Evolutionary conservation across 495 filamentous ascomycete genomes (phyloP).

Genomic region (Hypoxylon perforatum): DNA sequence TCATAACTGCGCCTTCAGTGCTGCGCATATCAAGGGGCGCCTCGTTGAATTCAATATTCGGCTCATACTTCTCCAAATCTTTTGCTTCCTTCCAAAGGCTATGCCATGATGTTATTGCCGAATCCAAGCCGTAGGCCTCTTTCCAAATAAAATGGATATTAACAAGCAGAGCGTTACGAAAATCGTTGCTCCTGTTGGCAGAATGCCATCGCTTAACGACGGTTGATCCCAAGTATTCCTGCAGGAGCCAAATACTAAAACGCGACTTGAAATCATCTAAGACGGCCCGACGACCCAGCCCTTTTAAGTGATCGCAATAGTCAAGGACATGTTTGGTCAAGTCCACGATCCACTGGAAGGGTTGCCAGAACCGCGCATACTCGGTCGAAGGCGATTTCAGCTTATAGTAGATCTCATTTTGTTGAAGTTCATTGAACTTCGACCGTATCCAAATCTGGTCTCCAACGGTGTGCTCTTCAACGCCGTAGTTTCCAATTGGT

Average conservation of each 20-base stretch:
- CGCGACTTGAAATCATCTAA: slow-evolving; percentile 63
- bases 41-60: slow-evolving; percentile 18
- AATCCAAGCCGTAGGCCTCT: slow-evolving; percentile 61
- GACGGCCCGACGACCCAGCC: slow-evolving; percentile 47
- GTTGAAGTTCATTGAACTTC: slow-evolving; percentile 33
- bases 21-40: neutral
- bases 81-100: slow-evolving; percentile 31
- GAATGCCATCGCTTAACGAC: slow-evolving; percentile 62
- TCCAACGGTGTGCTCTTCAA: slow-evolving; percentile 55
- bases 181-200: slow-evolving; percentile 62
- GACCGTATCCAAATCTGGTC: slow-evolving; percentile 73
- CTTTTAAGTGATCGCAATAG: slow-evolving; percentile 56
- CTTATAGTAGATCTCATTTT: slow-evolving; percentile 68
- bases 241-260: slow-evolving; percentile 66
- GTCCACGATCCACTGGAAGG: slow-evolving; percentile 74
- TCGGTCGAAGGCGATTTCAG: slow-evolving; percentile 63
- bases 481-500: slow-evolving; percentile 74
- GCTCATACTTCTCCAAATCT: slow-evolving; percentile 25
- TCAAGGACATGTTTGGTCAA: slow-evolving; percentile 76
- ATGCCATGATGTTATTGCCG: slow-evolving; percentile 28
- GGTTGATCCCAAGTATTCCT: slow-evolving; percentile 49
- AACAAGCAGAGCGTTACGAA: slow-evolving; percentile 63
- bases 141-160: slow-evolving; percentile 73
- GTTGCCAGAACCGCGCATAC: slow-evolving; percentile 67
- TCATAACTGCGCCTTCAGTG: neutral